Conservation (phyloP, 2,329 filamentous ascomycete species). For the Cladophialophora bantiana region DNA sequence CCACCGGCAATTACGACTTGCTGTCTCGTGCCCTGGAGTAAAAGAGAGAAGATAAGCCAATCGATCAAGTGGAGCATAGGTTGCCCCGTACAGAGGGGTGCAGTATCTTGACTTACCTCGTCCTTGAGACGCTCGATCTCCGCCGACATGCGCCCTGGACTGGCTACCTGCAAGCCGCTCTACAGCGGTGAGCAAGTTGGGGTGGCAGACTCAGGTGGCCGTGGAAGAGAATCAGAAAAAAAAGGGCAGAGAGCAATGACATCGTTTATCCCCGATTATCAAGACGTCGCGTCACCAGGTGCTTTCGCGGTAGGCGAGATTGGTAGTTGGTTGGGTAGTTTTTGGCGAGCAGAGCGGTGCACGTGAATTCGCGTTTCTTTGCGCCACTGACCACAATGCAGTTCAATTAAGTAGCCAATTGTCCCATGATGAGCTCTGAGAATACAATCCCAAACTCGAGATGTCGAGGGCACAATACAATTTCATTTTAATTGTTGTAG, state of each 20-base stretch:
- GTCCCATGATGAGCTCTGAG: background rate
- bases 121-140: constrained; percentile 70
- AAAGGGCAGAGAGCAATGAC: background rate
- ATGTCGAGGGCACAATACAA: background rate
- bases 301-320: background rate
- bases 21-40: constrained; percentile 65
- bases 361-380: constrained; percentile 23
- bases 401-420: background rate
- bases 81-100: background rate
- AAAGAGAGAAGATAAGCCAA: background rate
- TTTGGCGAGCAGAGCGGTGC: constrained; percentile 12
- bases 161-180: constrained; percentile 6
- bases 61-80: background rate
- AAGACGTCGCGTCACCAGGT: background rate
- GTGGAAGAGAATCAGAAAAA: background rate
- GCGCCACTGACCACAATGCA: background rate
- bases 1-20: constrained; percentile 72
- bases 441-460: background rate
- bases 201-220: constrained; percentile 7
- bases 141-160: constrained; percentile 65
- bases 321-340: background rate
- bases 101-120: constrained; percentile 60
- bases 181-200: constrained; percentile 5
- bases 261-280: background rate
- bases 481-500: background rate